Base-by-base conservation (phyloP, 2,329 filamentous ascomycete genomes). In the Pseudogymnoascus sp. region DNA sequence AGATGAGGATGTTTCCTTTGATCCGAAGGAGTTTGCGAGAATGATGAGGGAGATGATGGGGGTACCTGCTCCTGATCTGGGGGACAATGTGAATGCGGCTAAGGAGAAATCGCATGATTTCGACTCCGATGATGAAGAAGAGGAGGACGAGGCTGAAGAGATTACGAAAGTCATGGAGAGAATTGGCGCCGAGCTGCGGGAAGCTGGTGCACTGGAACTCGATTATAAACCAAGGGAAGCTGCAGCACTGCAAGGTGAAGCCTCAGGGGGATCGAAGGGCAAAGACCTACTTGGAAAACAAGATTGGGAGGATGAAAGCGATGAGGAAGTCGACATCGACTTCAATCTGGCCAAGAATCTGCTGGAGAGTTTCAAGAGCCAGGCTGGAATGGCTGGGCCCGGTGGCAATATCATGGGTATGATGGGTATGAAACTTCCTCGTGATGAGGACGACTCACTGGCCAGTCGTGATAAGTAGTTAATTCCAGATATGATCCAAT, bases 11-110 rank as follows among this genome's bases (percentile, higher is more conserved):
- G 85, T 90, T 5, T 89, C 86, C 63, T 86, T 96, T 67, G 93
- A 97, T 25, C 59, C 59, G 74, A 85, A 87, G 37, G 89, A 93
- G 62, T 96, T 97, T 69, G 82, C 89, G 7, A 84, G 80, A 62
- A 91, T 96, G 82, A 96, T 99, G 91, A 85, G 87, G 65, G 90
- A 96, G 72, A 93, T 96, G 87, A 93, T 95, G 88, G 90, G 90
- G 0, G 79, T 86, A 50, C 79, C 81, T 25, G 69, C 75, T 0
- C 71, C 60, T n/a, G 50, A 60, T 60, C 38, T 40, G 18, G 56
- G 37, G 6, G 59, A 60, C 8, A 21, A 12, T 14, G 5, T 7
- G 46, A 36, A 46, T 42, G 16, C 4, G n/a, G 3, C 21, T 31
- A 46, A 56, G 2, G 40, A 10, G 12, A 42, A 38, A 40, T 60